These are phyloP conservation scores for Trichoderma cornu-damae DNA, from an alignment of 2,329 filamentous ascomycete genomes.

Conservation along the genomic window DNA sequence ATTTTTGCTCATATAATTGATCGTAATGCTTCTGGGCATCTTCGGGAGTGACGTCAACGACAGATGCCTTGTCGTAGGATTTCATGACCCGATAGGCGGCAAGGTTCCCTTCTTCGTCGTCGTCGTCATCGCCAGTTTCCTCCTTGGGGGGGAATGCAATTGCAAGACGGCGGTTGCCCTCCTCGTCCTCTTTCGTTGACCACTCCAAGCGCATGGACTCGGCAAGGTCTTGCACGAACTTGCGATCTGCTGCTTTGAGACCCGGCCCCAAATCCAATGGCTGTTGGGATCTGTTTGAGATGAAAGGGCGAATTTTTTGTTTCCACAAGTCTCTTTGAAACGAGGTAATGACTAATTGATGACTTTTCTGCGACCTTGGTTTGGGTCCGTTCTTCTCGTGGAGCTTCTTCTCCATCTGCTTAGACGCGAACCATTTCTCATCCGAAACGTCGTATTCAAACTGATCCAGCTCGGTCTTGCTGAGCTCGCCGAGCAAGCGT, in stretches of 20 bases:
- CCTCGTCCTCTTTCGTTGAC: conserved; percentile 53
- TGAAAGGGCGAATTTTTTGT: conserved; percentile 72
- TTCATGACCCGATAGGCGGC: conserved; percentile 82
- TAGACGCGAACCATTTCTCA: conserved; percentile 86
- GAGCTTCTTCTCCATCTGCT: conserved; percentile 64
- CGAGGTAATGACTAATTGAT: conserved; percentile 67
- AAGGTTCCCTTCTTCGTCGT: conserved; percentile 72
- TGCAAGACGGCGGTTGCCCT: conserved; percentile 49
- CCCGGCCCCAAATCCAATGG: conserved; percentile 68
- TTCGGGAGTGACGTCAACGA: conserved; percentile 72
- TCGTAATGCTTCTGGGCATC: conserved; percentile 76
- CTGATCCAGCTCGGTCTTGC: conserved; percentile 83
- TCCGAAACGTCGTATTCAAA: conserved; percentile 89
- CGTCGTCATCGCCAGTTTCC: conserved; percentile 56
- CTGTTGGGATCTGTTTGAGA: conserved; percentile 60
- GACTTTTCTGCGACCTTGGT: conserved; percentile 45
- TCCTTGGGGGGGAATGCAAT: conserved; percentile 44
- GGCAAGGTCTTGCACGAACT: conserved; percentile 86
- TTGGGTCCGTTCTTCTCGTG: conserved; percentile 53
- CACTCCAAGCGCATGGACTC: conserved; percentile 54
- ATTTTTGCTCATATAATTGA: conserved; percentile 83
- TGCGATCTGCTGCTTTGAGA: conserved; percentile 78
- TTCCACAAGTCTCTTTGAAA: conserved; percentile 78
- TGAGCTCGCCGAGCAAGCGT: conserved; percentile 74
- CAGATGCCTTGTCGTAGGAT: conserved; percentile 83